These are phyloP conservation scores for Aspergillus latus DNA, from an alignment of 2,329 filamentous ascomycete genomes.

Conservation along the genomic window DNA sequence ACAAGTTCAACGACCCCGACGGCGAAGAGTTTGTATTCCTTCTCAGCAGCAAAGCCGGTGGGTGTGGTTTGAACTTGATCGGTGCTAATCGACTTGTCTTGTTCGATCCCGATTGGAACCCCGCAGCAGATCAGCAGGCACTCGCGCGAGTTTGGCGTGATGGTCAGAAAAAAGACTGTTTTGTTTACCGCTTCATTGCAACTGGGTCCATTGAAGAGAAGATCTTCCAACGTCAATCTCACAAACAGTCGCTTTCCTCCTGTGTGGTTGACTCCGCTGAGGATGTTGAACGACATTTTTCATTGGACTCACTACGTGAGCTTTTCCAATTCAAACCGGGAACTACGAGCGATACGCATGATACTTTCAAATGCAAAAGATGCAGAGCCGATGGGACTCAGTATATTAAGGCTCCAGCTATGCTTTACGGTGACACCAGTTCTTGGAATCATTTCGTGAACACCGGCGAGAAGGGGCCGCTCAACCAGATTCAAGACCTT, in stretches of 20 bases:
- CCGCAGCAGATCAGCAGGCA: conserved; percentile 94
- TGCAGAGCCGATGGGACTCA: conserved; percentile 87
- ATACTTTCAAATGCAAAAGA: conserved; percentile 97
- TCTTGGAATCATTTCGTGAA: conserved; percentile 99
- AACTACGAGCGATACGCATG: conserved; percentile 91
- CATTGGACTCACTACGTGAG: conserved; percentile 83
- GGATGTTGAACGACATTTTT: conserved; percentile 96
- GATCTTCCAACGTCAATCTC: conserved; percentile 96
- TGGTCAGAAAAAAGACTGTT: conserved; percentile 98
- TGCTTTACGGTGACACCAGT: conserved; percentile 96
- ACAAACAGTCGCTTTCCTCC: conserved; percentile 94
- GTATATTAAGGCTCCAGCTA: conserved; percentile 83
- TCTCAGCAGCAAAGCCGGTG: conserved; percentile 94
- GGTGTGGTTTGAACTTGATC: conserved; percentile 93
- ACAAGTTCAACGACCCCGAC: conserved; percentile 94
- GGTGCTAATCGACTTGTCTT: conserved; percentile 92
- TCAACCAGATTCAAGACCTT: conserved; percentile 85
- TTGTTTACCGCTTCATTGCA: conserved; percentile 98
- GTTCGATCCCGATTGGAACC: conserved; percentile 98
- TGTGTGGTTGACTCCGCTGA: conserved; percentile 96
- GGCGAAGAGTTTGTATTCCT: conserved; percentile 91
- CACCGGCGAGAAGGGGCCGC: conserved; percentile 61
- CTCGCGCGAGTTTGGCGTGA: conserved; percentile 98
- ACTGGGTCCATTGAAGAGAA: conserved; percentile 99
- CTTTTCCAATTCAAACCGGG: conserved; percentile 87